Percentiles rank a stretch among this genome's conserved stretches.
Conservation (phyloP, 2,329 filamentous ascomycete species). For the Penicillium sp. region DNA sequence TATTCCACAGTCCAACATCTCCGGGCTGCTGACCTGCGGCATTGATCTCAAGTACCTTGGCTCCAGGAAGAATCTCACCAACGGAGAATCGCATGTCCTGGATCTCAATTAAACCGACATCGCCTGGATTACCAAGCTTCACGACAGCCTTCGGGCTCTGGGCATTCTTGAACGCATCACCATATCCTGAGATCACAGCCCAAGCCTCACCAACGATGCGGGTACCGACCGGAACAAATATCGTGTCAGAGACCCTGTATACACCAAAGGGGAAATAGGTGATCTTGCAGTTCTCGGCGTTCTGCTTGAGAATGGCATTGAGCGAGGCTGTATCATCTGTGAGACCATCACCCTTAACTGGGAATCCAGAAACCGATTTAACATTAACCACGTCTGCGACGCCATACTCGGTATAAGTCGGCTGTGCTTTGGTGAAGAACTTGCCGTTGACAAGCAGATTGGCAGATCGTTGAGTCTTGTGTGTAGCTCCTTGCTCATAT, state of each 20-base stretch:
- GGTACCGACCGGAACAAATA: slow-evolving; percentile 50
- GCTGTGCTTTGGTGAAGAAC: slow-evolving; percentile 45
- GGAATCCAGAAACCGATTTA: slow-evolving; percentile 42
- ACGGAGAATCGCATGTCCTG: slow-evolving; percentile 57
- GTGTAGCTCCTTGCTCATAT: slow-evolving; percentile 33
- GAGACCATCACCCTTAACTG: slow-evolving; percentile 46
- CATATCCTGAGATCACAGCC: slow-evolving; percentile 52
- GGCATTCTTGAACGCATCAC: slow-evolving; percentile 47
- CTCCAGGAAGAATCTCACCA: slow-evolving; percentile 46
- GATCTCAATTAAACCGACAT: slow-evolving; percentile 54
- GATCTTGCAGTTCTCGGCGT: slow-evolving; percentile 32
- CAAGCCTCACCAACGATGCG: slow-evolving; percentile 58
- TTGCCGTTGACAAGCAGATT: slow-evolving; percentile 35
- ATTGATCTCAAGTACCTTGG: slow-evolving; percentile 54
- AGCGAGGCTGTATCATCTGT: slow-evolving; percentile 42
- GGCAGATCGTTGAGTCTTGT: slow-evolving; percentile 32
- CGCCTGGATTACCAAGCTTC: slow-evolving; percentile 52
- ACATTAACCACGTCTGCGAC: slow-evolving; percentile 48
- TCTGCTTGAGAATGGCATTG: slow-evolving; percentile 34
- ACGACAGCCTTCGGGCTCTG: slow-evolving; percentile 51
- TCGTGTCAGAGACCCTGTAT: slow-evolving; percentile 48
- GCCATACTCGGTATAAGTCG: slow-evolving; percentile 48
- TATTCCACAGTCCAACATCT: slow-evolving; percentile 55
- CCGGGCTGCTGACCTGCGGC: slow-evolving; percentile 49
- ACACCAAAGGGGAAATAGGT: slow-evolving; percentile 35